A percentile compares a stretch with the other conserved stretches of the same genome.
Conservation (phyloP, 1,139 yeast genomes). For the Pichia sp. region DNA sequence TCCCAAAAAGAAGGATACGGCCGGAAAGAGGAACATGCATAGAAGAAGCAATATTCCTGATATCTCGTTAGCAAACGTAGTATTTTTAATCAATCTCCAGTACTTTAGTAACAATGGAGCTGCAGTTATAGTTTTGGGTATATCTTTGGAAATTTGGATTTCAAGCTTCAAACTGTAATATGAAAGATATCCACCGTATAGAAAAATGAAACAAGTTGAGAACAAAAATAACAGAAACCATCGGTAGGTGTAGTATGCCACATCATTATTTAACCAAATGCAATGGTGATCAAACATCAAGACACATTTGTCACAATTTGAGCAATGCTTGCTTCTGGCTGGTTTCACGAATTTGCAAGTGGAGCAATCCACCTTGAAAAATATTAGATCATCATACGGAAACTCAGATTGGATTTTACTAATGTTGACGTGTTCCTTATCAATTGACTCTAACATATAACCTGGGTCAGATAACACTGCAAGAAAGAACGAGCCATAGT, state of each 20-base stretch:
- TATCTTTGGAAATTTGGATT: constrained; percentile 10
- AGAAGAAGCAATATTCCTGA: constrained; percentile 52
- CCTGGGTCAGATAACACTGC: constrained; percentile 61
- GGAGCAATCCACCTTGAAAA: constrained; percentile 34
- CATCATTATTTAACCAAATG: constrained; percentile 89
- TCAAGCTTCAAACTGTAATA: constrained; percentile 28
- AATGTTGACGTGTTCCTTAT: not conserved
- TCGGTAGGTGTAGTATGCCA: constrained; percentile 70
- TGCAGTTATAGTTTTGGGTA: constrained; percentile 9
- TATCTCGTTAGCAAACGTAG: constrained; percentile 35
- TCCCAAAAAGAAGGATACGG: constrained; percentile 52
- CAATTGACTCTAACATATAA: constrained; percentile 20
- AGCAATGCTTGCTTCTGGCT: constrained; percentile 88
- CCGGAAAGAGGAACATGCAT: constrained; percentile 48
- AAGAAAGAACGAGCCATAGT: constrained; percentile 40
- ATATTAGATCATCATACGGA: constrained; percentile 52
- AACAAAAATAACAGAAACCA: constrained; percentile 64
- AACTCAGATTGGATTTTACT: constrained; percentile 31
- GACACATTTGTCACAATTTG: constrained; percentile 64
- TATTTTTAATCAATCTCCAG: constrained; percentile 33
- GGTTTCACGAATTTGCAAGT: constrained; percentile 70
- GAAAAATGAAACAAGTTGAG: constrained; percentile 51
- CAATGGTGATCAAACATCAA: constrained; percentile 86
- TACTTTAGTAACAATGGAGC: constrained; percentile 28
- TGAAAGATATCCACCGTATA: constrained; percentile 56